Conservation (phyloP, 768 basidiomycete genomes). For the Leccinum truebloodii region DNA sequence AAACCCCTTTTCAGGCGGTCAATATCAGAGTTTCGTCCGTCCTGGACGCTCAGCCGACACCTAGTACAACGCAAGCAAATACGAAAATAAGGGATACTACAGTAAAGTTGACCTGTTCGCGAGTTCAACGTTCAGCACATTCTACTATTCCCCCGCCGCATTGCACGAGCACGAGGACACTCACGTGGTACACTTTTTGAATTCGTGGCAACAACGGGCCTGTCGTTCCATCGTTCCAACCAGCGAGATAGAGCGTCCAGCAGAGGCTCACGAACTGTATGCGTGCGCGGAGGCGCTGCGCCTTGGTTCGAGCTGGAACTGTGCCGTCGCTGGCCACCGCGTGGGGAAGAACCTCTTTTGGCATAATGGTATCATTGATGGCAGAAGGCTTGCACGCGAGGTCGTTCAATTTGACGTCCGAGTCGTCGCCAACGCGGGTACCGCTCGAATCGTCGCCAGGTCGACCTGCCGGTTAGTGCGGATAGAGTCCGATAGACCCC, state of each 20-base stretch:
- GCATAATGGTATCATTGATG: background rate
- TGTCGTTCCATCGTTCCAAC: conserved; percentile 42
- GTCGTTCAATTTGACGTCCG: conserved; percentile 8
- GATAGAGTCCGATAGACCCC: conserved; percentile 6
- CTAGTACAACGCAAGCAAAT: conserved; percentile 36
- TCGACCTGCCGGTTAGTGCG: conserved; percentile 10
- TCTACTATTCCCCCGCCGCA: background rate
- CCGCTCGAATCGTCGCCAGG: conserved; percentile 1
- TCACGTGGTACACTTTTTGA: conserved; percentile 37
- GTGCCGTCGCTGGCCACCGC: background rate
- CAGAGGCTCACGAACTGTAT: conserved; percentile 39
- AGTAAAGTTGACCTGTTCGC: conserved; percentile 37
- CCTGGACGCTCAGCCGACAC: conserved; percentile 10
- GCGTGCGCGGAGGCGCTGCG: conserved; percentile 22
- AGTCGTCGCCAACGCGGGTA: background rate
- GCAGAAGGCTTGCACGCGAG: conserved; percentile 3
- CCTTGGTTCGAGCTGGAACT: conserved; percentile 14
- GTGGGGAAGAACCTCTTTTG: background rate
- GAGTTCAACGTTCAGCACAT: background rate
- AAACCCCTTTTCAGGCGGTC: conserved; percentile 28
- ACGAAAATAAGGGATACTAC: conserved; percentile 47
- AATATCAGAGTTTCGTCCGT: background rate
- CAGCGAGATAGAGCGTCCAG: conserved; percentile 36
- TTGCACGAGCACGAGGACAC: conserved; percentile 1
- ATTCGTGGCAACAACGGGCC: conserved; percentile 42